Base-by-base conservation (phyloP, 208 protist genomes). In the Wallacemonas sp. region DNA sequence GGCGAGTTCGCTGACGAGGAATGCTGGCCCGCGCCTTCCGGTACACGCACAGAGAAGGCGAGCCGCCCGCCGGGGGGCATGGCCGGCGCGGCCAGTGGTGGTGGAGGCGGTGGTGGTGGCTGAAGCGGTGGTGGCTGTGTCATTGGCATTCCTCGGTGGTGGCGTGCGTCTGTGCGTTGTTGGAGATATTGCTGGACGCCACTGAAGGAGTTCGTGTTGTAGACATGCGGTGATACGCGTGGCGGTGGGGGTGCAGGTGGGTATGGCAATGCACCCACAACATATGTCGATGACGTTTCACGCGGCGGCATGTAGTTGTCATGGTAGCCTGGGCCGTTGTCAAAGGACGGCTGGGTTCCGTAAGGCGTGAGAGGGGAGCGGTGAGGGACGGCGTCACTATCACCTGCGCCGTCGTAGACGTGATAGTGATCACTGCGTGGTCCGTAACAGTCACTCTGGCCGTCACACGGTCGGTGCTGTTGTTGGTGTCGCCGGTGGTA, bases 151-250 rank as follows among this genome's bases (percentile, higher is more conserved):
- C 5, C 17, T 37, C n/a, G 50, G 50, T 27, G n/a, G n/a, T n/a
- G n/a, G n/a, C n/a, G n/a, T n/a, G n/a, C n/a, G n/a, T n/a, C 50
- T 8, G 26, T 27, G 24, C 29, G 50, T 17, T 24, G 6, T 27
- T 57, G 50, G 5, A 57, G 50, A 24, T 37, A 37, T 32, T 32
- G 24, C 50, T 57, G 50, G 30, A 57, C 38, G 32, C 50, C 50
- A 33, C 50, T 32, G n/a, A 57, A 57, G 50, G 50, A 38, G 50
- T 57, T 4, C 24, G 50, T 57, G 8, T 26, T 57, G n/a, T n/a
- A n/a, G n/a, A n/a, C n/a, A n/a, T n/a, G n/a, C n/a, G n/a, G n/a
- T n/a, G n/a, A n/a, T n/a, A n/a, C n/a, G n/a, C n/a, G n/a, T n/a
- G n/a, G n/a, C n/a, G n/a, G n/a, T n/a, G n/a, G n/a, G n/a, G n/a